These are phyloP conservation scores for Leccinum truebloodii DNA, from an alignment of 768 basidiomycete species.

Conservation along the genomic window DNA sequence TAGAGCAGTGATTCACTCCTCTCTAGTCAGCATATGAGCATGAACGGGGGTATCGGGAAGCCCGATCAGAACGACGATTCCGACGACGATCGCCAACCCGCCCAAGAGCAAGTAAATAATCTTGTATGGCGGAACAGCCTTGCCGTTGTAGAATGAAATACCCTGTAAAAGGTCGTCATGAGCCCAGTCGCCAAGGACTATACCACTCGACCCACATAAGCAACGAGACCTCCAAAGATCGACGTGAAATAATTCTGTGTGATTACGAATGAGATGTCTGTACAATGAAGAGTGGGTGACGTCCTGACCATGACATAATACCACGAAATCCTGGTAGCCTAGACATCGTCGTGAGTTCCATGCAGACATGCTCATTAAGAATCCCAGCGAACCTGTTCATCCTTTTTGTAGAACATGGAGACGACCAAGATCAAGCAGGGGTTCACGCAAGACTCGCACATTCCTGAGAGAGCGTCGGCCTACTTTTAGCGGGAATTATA, in stretches of 20 bases:
- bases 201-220: slow-evolving; percentile 45
- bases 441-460: slow-evolving; percentile 68
- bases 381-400: slow-evolving; percentile 48
- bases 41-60: slow-evolving; percentile 67
- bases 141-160: slow-evolving; percentile 54
- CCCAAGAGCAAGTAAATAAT: slow-evolving; percentile 64
- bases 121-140: slow-evolving; percentile 53
- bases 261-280: neutral
- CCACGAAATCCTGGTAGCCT: slow-evolving; percentile 61
- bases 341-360: slow-evolving; percentile 5
- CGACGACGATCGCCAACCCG: slow-evolving; percentile 59
- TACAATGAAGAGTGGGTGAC: neutral
- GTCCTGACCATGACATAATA: slow-evolving; percentile 63
- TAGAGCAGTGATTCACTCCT: slow-evolving; percentile 61
- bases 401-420: slow-evolving; percentile 69
- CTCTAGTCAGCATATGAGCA: slow-evolving; percentile 53
- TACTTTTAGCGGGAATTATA: neutral
- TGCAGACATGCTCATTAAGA: neutral
- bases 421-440: slow-evolving; percentile 63
- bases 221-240: slow-evolving; percentile 63
- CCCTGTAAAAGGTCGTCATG: slow-evolving; percentile 38
- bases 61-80: slow-evolving; percentile 55
- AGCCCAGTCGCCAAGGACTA: neutral
- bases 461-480: slow-evolving; percentile 40
- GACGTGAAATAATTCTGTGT: slow-evolving; percentile 57